Base-by-base conservation (phyloP, 495 filamentous ascomycete genomes). In the Aspergillus carlsbadensis region DNA sequence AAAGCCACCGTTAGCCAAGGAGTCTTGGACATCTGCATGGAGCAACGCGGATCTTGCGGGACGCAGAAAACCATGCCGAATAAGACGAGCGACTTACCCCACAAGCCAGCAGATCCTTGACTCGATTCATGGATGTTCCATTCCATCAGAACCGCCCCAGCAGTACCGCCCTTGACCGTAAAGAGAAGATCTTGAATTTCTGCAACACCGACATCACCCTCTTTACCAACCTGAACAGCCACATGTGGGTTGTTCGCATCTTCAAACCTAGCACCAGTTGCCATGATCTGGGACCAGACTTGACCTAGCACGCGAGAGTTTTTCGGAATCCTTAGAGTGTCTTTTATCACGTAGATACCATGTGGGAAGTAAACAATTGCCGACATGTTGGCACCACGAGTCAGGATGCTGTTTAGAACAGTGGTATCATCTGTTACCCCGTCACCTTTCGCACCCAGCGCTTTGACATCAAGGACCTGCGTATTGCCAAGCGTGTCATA, bases 121-220 rank as follows among this genome's bases (percentile, higher is more conserved):
- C 68, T 64, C 0, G 74, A 69, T 20, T 81, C 76, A 10, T 77
- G 82, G 3, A 95, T 65, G 68, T 96, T 96, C 89, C 90, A 96
- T 65, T 96, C 80, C 63, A 95, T 77, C 29, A 96, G 70, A 56
- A 94, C 84, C 20, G 89, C 90, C 39, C 92, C 92, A 17, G 91
- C 89, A 54, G 87, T 84, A 0, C 87, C 72, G 83, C 91, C 61
- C 81, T 76, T 41, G 83, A 92, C 57, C 0, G 64, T 71, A 64
- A 96, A 90, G 43, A 96, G 76, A 56, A 96, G 74, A 52, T 92
- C 90, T 0, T 82, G 84, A 61, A 94, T 90, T 70, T 96, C 90
- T 26, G 92, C 80, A 14, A 73, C 69, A 26, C 91, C 91, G 21
- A 72, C 61, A 54, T 95, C 89, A 26, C 90, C 91, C 6, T 81